A percentile compares a stretch with the other conserved stretches of the same genome.
These are phyloP conservation scores for Sporothrix schenckii DNA, from an alignment of 2,329 filamentous ascomycete species.

Conservation along the genomic window DNA sequence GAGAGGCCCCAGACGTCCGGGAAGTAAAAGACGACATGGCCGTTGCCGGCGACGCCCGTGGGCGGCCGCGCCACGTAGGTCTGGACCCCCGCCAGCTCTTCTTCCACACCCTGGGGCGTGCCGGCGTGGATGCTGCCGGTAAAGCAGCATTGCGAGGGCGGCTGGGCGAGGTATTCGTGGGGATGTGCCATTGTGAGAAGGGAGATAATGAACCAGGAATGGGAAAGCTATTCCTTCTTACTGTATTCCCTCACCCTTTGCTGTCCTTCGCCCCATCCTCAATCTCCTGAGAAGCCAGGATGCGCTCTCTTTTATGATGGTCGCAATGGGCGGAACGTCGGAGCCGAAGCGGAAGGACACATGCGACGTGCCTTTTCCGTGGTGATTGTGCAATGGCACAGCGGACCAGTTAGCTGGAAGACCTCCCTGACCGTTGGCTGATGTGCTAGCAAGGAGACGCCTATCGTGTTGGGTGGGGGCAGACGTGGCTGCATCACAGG, in stretches of 20 bases:
- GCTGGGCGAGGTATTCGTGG: conserved; percentile 37
- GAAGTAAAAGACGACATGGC: conserved; percentile 36
- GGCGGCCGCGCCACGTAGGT: conserved; percentile 40
- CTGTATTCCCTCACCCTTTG: too few relatives aligned
- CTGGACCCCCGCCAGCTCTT: conserved; percentile 36
- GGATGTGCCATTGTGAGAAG: background rate
- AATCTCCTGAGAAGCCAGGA: background rate
- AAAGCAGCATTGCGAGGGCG: conserved; percentile 38
- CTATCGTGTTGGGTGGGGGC: background rate
- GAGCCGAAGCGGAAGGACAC: conserved; percentile 28
- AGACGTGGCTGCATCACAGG: background rate
- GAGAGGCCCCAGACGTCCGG: conserved; percentile 37
- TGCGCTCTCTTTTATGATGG: background rate
- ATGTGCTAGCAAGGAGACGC: background rate
- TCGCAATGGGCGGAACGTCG: conserved; percentile 14
- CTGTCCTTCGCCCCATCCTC: background rate
- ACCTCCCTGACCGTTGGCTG: background rate
- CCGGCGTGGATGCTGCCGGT: conserved; percentile 39
- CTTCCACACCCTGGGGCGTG: conserved; percentile 37
- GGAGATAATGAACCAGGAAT: too few relatives aligned
- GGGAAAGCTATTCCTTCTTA: background rate
- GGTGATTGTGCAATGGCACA: conserved; percentile 13
- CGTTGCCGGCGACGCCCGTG: conserved; percentile 30
- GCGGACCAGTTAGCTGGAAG: background rate
- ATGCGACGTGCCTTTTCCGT: background rate